These are phyloP conservation scores for Beauveria brongniartii DNA, from an alignment of 2,329 filamentous ascomycete genomes.

Conservation along the genomic window DNA sequence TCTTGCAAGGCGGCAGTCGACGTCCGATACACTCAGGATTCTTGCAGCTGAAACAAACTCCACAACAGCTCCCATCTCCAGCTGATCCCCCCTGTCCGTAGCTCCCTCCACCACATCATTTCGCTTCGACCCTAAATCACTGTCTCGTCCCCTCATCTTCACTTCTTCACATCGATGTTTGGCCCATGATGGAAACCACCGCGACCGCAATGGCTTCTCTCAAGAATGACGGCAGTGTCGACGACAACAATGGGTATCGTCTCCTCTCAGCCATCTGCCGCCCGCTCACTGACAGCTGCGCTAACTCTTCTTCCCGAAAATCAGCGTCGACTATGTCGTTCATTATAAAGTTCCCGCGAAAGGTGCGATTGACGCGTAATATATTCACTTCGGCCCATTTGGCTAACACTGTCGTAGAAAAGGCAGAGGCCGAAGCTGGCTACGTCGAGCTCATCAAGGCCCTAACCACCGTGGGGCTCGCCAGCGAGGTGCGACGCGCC, in stretches of 20 bases:
- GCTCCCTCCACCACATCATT: conserved; percentile 5
- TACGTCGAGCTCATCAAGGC: conserved; percentile 72
- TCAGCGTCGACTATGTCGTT: conserved; percentile 80
- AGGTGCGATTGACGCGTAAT: conserved; percentile 37
- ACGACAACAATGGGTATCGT: conserved; percentile 8
- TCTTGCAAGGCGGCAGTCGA: not conserved
- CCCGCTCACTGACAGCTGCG: not conserved
- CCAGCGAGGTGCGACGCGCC: conserved; percentile 79
- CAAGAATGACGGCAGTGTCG: conserved; percentile 9
- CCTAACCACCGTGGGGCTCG: conserved; percentile 71
- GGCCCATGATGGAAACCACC: not conserved
- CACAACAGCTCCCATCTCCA: conserved; percentile 3
- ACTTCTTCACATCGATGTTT: not conserved
- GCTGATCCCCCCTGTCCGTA: not conserved
- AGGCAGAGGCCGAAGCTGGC: conserved; percentile 59
- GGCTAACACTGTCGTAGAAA: conserved; percentile 39
- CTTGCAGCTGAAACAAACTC: not conserved
- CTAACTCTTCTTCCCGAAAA: conserved; percentile 8
- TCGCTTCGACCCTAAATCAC: not conserved
- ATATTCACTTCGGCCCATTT: not conserved
- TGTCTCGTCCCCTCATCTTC: not conserved
- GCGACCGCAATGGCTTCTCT: not conserved
- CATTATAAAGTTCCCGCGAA: conserved; percentile 64
- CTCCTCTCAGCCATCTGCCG: not conserved
- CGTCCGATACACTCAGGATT: not conserved